These are phyloP conservation scores for Canavalia ensiformis DNA, from an alignment of 306 rosid genomes.

Conservation along the genomic window DNA sequence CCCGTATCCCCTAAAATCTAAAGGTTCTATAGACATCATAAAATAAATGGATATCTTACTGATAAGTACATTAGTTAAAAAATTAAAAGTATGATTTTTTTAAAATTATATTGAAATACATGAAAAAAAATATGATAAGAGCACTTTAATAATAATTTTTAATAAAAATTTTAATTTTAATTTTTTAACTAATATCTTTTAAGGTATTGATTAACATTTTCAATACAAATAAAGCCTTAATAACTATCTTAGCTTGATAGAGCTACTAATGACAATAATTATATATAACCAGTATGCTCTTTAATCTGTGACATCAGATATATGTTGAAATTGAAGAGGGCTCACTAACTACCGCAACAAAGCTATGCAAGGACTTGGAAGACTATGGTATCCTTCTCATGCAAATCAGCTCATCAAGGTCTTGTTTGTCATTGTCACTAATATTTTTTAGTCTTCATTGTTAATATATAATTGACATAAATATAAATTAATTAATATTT, in stretches of 20 bases:
- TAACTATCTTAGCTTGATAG: not conserved
- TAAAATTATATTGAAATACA: too few species aligned
- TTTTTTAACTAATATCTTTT: too few species aligned
- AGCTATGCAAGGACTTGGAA: slow-evolving; percentile 65
- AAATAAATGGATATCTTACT: too few species aligned
- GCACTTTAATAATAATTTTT: too few species aligned
- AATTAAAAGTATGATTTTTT: too few species aligned
- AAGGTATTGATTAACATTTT: too few species aligned
- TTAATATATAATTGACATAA: not conserved
- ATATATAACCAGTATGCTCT: not conserved
- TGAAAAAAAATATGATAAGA: too few species aligned
- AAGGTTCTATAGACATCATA: too few species aligned
- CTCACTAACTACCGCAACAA: slow-evolving; percentile 59
- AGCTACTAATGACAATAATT: not conserved
- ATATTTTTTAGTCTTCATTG: not conserved
- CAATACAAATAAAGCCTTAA: not conserved
- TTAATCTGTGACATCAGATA: slow-evolving; percentile 55
- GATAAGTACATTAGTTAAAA: too few species aligned
- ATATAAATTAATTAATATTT: not conserved
- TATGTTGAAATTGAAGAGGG: slow-evolving; percentile 68
- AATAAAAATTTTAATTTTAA: too few species aligned
- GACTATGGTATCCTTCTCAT: slow-evolving; percentile 67
- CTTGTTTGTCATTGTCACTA: slow-evolving; percentile 19
- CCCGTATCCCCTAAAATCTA: too few species aligned
- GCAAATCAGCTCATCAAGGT: slow-evolving; percentile 70